Evolutionary conservation across 306 rosid genomes (phyloP), one percentile per base, ranked within the genome.

Genomic region (Cicer cuneatum): DNA sequence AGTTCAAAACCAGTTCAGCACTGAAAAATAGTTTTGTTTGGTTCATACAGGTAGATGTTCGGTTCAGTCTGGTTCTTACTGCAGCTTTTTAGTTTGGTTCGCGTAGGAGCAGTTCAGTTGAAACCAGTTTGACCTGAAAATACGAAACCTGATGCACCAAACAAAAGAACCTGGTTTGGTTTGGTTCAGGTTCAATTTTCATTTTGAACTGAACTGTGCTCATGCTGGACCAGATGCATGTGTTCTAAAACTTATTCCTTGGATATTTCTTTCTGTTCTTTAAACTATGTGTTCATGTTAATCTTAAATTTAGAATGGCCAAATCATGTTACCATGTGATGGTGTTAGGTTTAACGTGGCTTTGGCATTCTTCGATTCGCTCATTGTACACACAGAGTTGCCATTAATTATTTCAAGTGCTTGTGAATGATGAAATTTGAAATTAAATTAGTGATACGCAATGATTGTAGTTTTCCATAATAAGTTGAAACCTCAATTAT

Each of bases 261-360:
- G 58, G 58, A 16, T n/a, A 6, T 15, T 4, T 54, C 10, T 56
- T 9, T 21, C 7, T 56, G 6, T 5, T 19, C n/a, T 21, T 56
- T 21, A 19, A 19, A 19, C 62, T 21, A 10, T 56, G 16, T 2
- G 56, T 14, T 49, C 5, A 8, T 53, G 33, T 53, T 9, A 53
- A 18, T 16, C 60, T 53, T 19, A 53, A 15, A 53, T 18, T 16
- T 12, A 8, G 33, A 9, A 53, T 59, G 19, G 43, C 43, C 10
- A 59, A 59, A 59, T 59, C 66, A 33, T 12, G 43, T 35, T 59
- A 35, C 43, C 42, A 59, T 59, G 66, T 24, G 38, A 56, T 21
- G 62, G 62, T 56, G 62, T 60, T 24, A 61, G 46, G 47, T 61
- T 61, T n/a, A 38, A 37, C 8, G 12, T 4, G 67, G 46, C 29